Evolutionary conservation across 169 alveolate genomes (phyloP).

Genomic region (Plasmodium coatneyi): DNA sequence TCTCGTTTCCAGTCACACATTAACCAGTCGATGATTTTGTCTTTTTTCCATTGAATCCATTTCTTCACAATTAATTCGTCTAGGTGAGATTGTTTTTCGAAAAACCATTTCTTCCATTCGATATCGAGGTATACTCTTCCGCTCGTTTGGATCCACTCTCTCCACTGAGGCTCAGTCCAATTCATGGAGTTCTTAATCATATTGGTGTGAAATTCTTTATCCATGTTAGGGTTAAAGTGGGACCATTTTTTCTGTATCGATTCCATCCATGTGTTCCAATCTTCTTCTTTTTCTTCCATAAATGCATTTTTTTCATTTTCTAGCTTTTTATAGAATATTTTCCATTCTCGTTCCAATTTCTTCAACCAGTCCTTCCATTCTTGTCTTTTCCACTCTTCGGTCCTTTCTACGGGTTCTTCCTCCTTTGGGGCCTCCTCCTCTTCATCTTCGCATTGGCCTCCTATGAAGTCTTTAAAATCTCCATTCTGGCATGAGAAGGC

Average conservation of each 20-base stretch:
- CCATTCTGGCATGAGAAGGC: background rate
- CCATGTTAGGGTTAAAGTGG: constrained; percentile 9
- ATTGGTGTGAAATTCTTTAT: background rate
- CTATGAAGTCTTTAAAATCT: background rate
- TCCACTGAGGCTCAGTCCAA: constrained; percentile 11
- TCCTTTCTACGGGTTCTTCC: background rate
- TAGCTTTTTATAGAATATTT: background rate
- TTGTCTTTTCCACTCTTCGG: constrained; percentile 2
- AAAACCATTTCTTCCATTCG: constrained; percentile 23
- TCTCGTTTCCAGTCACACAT: constrained; percentile 17
- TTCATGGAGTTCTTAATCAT: background rate
- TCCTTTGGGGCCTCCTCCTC: too few relatives aligned
- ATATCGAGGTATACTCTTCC: constrained; percentile 3
- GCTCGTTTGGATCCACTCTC: constrained; percentile 1
- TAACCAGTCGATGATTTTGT: constrained; percentile 7
- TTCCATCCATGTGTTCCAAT: background rate
- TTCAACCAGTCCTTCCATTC: constrained; percentile 12
- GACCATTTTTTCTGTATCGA: constrained; percentile 10
- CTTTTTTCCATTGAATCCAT: constrained; percentile 23
- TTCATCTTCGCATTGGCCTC: background rate
- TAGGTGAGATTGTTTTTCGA: background rate
- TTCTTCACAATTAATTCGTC: background rate
- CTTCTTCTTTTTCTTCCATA: constrained; percentile 10
- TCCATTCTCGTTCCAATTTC: background rate
- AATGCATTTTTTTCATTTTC: background rate